Base-by-base conservation (phyloP, 2,329 filamentous ascomycete species). In the Cordyceps farinosa region DNA sequence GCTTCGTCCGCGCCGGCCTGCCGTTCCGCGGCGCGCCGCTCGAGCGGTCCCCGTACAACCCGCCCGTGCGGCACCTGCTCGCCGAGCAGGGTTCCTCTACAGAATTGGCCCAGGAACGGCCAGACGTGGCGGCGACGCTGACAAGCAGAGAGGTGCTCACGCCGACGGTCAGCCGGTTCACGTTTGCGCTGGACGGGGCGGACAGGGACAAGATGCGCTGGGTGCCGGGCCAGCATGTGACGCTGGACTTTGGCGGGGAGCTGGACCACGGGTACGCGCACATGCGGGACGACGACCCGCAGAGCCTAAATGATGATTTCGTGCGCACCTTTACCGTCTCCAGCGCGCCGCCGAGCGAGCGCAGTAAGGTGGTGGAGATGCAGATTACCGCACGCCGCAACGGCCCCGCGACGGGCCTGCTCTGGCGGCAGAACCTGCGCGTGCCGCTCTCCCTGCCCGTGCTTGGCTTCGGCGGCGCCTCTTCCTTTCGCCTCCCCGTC, bases 281-380 rank as follows among this genome's bases (percentile, higher is more conserved):
- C 72, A 96, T 96, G 92, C 81, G 87, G 3, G 88, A 96, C 66
- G 86, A 90, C 63, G 91, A 96, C 67, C 92, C 92, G 5, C 82
- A 82, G 66, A 90, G 87, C 68, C 73, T 96, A 17, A 97, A 96
- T 69, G 92, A 96, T 71, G 91, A 97, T 71, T 93, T 86, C 66
- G 80, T 95, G 5, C 81, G 92, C 34, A 96, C 91, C 0, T 96
- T 96, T 70, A 96, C 92, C 2, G 82, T 96, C 0, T 90, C 89
- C 1, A 90, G 83, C 2, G 74, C 78, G 1, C 84, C 87, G 0
- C 67, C 84, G 1, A 64, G 71, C 1, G 64, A 67, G 8, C 9
- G 54, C 60, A 6, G 66, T 29, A 5, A 3, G 1, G 22, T 22
- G 0, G 73, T 67, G 62, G 80, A 87, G 69, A 82, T 95, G 62